phyloP scores from a whole-genome alignment of 768 basidiomycete species.

The Kwoniella dejecticola region DNA sequence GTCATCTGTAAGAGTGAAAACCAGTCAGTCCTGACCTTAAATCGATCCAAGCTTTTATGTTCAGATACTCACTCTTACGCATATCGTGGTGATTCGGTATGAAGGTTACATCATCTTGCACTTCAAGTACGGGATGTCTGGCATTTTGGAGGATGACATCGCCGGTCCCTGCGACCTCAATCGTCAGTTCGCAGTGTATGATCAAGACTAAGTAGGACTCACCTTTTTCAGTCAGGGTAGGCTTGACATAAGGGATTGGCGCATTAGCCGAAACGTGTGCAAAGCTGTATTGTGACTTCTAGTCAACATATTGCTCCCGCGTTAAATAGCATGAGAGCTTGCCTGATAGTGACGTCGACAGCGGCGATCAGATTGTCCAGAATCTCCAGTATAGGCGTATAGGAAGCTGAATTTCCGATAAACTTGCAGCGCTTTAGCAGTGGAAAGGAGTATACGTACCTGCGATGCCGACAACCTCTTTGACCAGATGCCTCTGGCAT shows the following conservation, averaged over 20 bases:
- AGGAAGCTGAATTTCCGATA: no score
- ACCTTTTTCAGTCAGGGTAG: slow-evolving; percentile 76
- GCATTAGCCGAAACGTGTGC: slow-evolving; percentile 88
- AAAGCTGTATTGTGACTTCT: slow-evolving; percentile 63
- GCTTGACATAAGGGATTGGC: slow-evolving; percentile 84
- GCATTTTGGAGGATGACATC: slow-evolving; percentile 79
- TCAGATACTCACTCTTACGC: slow-evolving; percentile 67
- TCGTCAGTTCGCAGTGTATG: neutral
- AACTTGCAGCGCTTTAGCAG: no score
- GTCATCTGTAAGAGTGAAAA: slow-evolving; percentile 59
- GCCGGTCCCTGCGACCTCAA: slow-evolving; percentile 65
- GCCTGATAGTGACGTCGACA: slow-evolving; percentile 89
- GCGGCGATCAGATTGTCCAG: slow-evolving; percentile 83
- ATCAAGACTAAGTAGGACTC: slow-evolving; percentile 30
- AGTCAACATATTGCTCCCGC: neutral
- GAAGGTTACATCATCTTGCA: slow-evolving; percentile 92
- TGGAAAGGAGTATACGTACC: slow-evolving; percentile 61
- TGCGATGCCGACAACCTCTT: slow-evolving; percentile 89
- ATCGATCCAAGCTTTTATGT: neutral
- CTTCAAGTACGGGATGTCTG: slow-evolving; percentile 93
- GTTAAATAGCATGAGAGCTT: slow-evolving; percentile 19
- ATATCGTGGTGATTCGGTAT: slow-evolving; percentile 95
- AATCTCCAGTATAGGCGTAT: slow-evolving; percentile 81
- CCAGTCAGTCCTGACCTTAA: neutral
- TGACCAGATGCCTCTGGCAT: slow-evolving; percentile 79